Percentiles rank a stretch among this genome's conserved stretches.
phyloP scores from a whole-genome alignment of 768 basidiomycete genomes.

The Nidularia pulvinata region DNA sequence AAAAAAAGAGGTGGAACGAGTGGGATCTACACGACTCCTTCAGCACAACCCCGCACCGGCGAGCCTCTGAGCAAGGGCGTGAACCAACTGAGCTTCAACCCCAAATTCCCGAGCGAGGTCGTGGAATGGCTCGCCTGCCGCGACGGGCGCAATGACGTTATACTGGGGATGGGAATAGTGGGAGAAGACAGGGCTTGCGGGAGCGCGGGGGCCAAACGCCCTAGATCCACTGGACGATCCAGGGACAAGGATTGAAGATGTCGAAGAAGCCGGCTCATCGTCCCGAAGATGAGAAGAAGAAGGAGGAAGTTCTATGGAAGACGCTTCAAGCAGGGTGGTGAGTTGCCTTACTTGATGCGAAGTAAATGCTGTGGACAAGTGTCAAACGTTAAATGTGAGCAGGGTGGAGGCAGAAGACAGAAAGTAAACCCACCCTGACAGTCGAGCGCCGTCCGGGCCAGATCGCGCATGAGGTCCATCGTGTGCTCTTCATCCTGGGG shows the following conservation, averaged over 20 bases:
- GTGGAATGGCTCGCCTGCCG: slow-evolving; percentile 23
- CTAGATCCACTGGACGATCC: too few species aligned
- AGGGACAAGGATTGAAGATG: too few species aligned
- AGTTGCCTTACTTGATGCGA: slow-evolving; percentile 44
- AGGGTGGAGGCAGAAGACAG: background rate
- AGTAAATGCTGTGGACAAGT: slow-evolving; percentile 55
- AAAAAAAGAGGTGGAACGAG: too few species aligned
- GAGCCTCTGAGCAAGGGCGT: slow-evolving; percentile 66
- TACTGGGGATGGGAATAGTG: slow-evolving; percentile 21
- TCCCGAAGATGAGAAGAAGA: too few species aligned
- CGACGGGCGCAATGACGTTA: slow-evolving; percentile 1
- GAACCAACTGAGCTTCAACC: slow-evolving; percentile 65
- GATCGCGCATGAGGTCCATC: slow-evolving; percentile 31
- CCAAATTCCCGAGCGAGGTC: slow-evolving; percentile 76
- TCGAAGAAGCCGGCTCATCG: too few species aligned
- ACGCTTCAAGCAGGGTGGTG: background rate
- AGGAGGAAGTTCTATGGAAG: background rate
- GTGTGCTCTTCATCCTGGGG: slow-evolving; percentile 34
- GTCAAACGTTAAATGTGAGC: background rate
- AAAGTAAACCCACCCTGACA: slow-evolving; percentile 51
- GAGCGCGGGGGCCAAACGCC: too few species aligned
- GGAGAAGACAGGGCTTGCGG: slow-evolving; percentile 11
- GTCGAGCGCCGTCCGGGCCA: slow-evolving; percentile 49
- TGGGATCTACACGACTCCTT: background rate
- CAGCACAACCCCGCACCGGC: slow-evolving; percentile 9